Evolutionary conservation across 306 rosid species (phyloP), one percentile per base, ranked within the genome.

Genomic region (Cucurbita pepo): DNA sequence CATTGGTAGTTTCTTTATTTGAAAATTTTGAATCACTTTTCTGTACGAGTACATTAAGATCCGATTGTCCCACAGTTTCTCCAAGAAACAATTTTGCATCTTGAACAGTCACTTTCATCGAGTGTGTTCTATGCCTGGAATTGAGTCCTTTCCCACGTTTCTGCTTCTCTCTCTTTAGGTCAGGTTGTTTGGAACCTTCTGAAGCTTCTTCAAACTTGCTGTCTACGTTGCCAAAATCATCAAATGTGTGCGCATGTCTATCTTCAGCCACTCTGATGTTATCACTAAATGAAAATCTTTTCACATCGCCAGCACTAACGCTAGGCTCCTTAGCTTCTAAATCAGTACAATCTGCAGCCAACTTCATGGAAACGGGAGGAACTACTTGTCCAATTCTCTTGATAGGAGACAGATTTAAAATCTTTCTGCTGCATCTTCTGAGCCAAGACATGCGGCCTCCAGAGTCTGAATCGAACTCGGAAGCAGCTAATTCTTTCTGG

Each of bases 111-210:
- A 86, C 89, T 84, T 87, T 88, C 80, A 86, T 88, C 10, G 96
- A 82, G 71, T 74, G 88, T 38, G 96, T 88, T 83, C 92, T 86
- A 69, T 74, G 70, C 74, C 87, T 84, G 66, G 96, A 74, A 69
- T 85, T 87, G 67, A 22, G 50, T 63, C 79, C 82, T 76, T 88
- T 75, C 36, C 76, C 78, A 65, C 78, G 78, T 84, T 78, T 87
- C 36, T 45, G 82, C 25, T 13, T 73, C 72, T 59, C 82, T 56
- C 56, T 73, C 76, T 82, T 87, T 73, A 82, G 84, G 74, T 83
- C 89, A 13, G 96, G 86, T 79, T 85, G 98, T 71, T 79, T 83
- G 59, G 94, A 90, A 83, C 84, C 90, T 66, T 84, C 98, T 21
- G 79, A 87, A 78, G 74, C 80, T 78, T 81, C 90, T 55, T 82